Evolutionary conservation across 2,329 filamentous ascomycete genomes (phyloP), one percentile per base, ranked within the genome.

Genomic region (Fusarium citri): DNA sequence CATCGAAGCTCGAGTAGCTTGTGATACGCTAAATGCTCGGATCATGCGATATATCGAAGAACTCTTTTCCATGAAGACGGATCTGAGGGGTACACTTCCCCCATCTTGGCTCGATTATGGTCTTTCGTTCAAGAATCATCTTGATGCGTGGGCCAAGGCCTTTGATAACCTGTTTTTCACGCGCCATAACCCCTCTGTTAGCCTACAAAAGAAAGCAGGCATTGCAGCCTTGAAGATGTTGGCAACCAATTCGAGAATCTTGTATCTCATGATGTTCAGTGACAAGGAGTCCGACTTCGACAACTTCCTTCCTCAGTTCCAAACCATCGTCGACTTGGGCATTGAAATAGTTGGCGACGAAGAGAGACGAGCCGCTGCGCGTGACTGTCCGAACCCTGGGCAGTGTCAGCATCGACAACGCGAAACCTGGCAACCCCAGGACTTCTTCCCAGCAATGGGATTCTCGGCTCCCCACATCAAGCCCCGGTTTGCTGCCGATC

Each of bases 161-260:
- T 91, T 89, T 63, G 84, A 88, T 16, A 84, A 81, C 12, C 82
- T 90, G 14, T 81, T 90, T 25, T 76, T 79, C 8, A 82, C 83
- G 2, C 84, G 88, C 22, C 80, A 80, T 14, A 80, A 80, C 2
- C 84, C 85, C 0, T 81, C 82, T 3, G 82, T 86, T 40, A 85
- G 79, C 66, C 83, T 82, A 28, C 85, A 89, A 66, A 87, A 88
- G 71, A 87, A 87, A 70, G 85, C 86, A 1, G 88, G 84, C 47
- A 89, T 90, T 59, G 83, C 87, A 8, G 87, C 88, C 14, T 79
- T 90, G 8, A 89, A 89, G 71, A 90, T 90, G 87, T 84, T 84
- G 57, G 86, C 89, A 62, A 81, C 88, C 53, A 90, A 88, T 82
- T 83, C 82, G 12, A 80, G 82, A 47, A 81, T 90, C 34, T 78